Conservation (phyloP, 306 rosid species). For the Leucaena leucocephala region DNA sequence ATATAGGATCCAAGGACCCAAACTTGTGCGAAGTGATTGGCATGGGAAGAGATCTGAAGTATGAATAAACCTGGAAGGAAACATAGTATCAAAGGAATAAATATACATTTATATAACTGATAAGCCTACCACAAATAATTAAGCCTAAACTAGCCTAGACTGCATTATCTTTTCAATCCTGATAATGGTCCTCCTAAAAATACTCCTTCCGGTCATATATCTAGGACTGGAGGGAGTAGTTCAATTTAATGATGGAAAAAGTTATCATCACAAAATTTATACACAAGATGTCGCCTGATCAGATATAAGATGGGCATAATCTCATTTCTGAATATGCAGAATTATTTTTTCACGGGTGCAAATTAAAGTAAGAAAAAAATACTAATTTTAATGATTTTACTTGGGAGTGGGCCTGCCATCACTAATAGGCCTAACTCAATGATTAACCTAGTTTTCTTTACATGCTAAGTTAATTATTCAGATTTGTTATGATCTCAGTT, state of each 20-base stretch:
- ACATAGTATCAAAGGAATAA: slow-evolving; percentile 6
- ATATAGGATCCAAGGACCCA: slow-evolving; percentile 80
- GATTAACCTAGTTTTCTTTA: not conserved
- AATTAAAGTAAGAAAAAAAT: not conserved
- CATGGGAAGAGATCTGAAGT: slow-evolving; percentile 82
- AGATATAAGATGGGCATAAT: not conserved
- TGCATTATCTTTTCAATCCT: slow-evolving; percentile 16
- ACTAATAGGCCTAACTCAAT: not conserved
- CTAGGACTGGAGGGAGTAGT: too few species aligned
- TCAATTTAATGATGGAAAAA: slow-evolving; percentile 5
- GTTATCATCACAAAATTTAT: slow-evolving; percentile 8
- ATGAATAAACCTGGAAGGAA: slow-evolving; percentile 75
- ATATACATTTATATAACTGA: not conserved
- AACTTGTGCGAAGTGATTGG: slow-evolving; percentile 83
- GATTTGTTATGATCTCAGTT: not conserved
- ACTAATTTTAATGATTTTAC: not conserved
- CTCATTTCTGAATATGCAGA: slow-evolving; percentile 11
- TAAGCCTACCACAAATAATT: not conserved
- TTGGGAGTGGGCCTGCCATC: not conserved
- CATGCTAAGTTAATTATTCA: not conserved
- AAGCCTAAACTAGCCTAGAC: not conserved
- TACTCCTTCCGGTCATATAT: too few species aligned
- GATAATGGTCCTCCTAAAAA: slow-evolving; percentile 7
- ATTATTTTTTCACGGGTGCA: slow-evolving; percentile 19
- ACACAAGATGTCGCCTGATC: not conserved